Conservation (phyloP, 2,329 filamentous ascomycete genomes). For the Neospermospora avenae region DNA sequence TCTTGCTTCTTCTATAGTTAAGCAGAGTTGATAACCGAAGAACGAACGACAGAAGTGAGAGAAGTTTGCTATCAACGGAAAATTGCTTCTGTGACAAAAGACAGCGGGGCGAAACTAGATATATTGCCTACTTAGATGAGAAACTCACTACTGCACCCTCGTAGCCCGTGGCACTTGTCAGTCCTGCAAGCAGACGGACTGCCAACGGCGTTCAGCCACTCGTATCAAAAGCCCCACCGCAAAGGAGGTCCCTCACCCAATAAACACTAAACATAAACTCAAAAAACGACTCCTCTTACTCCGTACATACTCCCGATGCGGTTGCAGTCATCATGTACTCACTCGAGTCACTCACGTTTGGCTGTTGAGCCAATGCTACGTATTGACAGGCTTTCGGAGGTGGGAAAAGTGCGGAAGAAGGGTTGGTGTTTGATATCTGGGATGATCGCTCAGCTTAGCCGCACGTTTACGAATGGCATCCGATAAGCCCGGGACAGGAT, state of each 20-base stretch:
- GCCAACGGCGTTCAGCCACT: neutral
- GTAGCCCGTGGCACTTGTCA: neutral
- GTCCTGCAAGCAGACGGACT: conserved; percentile 3
- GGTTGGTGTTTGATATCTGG: neutral
- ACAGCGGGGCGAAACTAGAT: neutral
- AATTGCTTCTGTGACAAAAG: neutral
- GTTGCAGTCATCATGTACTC: neutral
- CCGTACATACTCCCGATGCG: neutral
- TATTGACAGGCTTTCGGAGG: conserved; percentile 2
- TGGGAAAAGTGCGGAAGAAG: neutral
- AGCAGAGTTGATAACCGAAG: neutral
- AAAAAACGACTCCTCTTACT: neutral
- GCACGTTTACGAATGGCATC: neutral
- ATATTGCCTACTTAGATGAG: neutral
- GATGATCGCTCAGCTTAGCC: conserved; percentile 1
- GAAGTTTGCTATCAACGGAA: neutral
- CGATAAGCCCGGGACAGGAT: neutral
- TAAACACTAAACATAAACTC: neutral
- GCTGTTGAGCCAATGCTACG: neutral
- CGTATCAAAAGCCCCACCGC: neutral
- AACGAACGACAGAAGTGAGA: neutral
- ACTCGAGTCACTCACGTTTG: neutral
- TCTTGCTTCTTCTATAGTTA: neutral
- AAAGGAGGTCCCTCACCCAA: neutral
- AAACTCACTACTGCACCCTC: neutral